Conservation (phyloP, 768 basidiomycete species). For the Lactarius deliciosus region DNA sequence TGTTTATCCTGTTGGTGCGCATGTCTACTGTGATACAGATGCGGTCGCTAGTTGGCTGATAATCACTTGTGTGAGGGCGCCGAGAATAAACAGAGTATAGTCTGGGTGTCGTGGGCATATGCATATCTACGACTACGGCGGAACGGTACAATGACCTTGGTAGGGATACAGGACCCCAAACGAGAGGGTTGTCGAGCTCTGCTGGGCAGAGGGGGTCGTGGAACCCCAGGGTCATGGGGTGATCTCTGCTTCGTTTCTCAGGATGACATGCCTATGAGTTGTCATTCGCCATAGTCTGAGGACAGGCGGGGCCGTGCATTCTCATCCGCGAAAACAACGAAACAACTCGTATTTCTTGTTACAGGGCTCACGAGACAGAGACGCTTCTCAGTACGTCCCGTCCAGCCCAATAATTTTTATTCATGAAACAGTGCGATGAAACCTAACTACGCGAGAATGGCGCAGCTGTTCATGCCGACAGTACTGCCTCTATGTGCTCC, state of each 20-base stretch:
- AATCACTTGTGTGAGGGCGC: not conserved
- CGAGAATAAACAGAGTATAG: not conserved
- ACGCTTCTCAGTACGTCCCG: too few species aligned
- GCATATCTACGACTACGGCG: not conserved
- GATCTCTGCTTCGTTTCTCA: not conserved
- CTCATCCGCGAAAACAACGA: too few species aligned
- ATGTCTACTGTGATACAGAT: too few species aligned
- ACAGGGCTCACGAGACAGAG: too few species aligned
- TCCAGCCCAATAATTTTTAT: too few species aligned
- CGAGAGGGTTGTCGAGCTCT: not conserved
- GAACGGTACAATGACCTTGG: not conserved
- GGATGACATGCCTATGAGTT: not conserved
- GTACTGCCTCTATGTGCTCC: too few species aligned
- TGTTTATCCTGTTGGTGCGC: not conserved
- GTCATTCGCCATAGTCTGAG: conserved; percentile 20
- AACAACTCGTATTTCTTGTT: too few species aligned
- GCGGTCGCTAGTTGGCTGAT: not conserved
- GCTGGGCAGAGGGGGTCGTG: not conserved
- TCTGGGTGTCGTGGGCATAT: not conserved
- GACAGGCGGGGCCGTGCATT: too few species aligned
- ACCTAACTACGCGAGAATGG: too few species aligned
- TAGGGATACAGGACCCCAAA: not conserved
- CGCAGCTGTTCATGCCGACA: too few species aligned
- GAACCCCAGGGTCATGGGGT: not conserved
- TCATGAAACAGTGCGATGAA: too few species aligned